These are phyloP conservation scores for Nephelium lappaceum DNA, from an alignment of 345 rosid species.

Conservation along the genomic window DNA sequence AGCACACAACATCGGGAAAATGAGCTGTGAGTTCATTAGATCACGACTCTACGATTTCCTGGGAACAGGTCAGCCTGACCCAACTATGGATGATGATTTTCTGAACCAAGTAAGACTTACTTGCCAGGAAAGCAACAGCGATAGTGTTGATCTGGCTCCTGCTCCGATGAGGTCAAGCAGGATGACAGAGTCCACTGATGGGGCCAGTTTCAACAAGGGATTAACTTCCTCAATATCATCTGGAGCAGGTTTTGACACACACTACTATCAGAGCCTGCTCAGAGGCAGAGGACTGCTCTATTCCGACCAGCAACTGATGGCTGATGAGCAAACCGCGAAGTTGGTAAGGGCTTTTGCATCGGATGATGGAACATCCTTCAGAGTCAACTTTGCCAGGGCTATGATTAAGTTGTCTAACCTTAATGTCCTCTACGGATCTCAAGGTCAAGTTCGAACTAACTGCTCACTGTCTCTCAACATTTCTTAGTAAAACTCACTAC, in stretches of 20 bases:
- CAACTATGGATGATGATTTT: slow-evolving; percentile 39
- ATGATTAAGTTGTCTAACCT: slow-evolving; percentile 56
- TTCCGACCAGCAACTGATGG: slow-evolving; percentile 58
- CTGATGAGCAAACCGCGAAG: slow-evolving; percentile 43
- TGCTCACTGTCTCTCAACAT: slow-evolving; percentile 17
- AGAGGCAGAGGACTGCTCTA: slow-evolving; percentile 49
- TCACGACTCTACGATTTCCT: slow-evolving; percentile 40
- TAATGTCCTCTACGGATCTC: slow-evolving; percentile 35
- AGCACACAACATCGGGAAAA: slow-evolving; percentile 49
- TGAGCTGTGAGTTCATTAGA: slow-evolving; percentile 44
- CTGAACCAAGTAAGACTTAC: slow-evolving; percentile 30
- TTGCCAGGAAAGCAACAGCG: slow-evolving; percentile 27
- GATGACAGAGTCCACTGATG: slow-evolving; percentile 6
- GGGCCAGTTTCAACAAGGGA: slow-evolving; percentile 15
- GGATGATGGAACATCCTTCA: slow-evolving; percentile 38
- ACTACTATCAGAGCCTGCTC: slow-evolving; percentile 43
- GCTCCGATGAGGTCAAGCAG: slow-evolving; percentile 15
- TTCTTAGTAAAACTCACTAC: not conserved
- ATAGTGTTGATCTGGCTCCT: slow-evolving; percentile 13
- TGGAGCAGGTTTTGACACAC: slow-evolving; percentile 41
- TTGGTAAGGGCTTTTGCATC: slow-evolving; percentile 37
- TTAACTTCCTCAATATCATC: slow-evolving; percentile 32
- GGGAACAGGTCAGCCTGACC: slow-evolving; percentile 48
- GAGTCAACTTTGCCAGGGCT: slow-evolving; percentile 45
- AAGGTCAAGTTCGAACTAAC: slow-evolving; percentile 35